Base-by-base conservation (phyloP, 2,329 filamentous ascomycete species). In the Pseudocercospora eumusae region DNA sequence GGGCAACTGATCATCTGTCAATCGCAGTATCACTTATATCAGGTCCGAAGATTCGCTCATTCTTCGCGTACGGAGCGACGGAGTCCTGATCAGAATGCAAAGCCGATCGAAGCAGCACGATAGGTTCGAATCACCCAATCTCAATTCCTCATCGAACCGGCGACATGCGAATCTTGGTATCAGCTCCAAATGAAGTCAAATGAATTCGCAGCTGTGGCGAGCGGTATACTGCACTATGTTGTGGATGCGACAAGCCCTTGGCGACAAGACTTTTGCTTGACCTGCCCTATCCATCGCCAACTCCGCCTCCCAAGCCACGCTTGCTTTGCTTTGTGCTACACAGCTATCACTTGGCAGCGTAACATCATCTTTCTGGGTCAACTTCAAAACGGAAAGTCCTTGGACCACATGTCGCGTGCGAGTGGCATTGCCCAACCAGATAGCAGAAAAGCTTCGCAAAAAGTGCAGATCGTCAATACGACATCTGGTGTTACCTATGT, bases 81-180 rank as follows among this genome's bases (percentile, higher is more conserved):
- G 11, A 33, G 11, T 33, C 3, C 31, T 33, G 31, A 15, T 4
- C 31, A 33, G 13, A 5, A 33, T 33, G 31, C 31, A 11, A 33
- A 3, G 31, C 31, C 5, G 31, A 33, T 33, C 11, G 15, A 15
- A 33, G 31, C 31, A 15, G 31, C 31, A 13, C 13, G 31, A 33
- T 33, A 11, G 31, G 1, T 3, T 33, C 31, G 31, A 33, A 33
- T 33, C 31, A 33, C 31, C n/a, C n/a, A n/a, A 11, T 13, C 31
- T 15, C 31, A 33, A 15, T 13, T 11, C 45, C 27, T 50, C 45
- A 50, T 15, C 20, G 20, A 45, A 31, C 40, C 55, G 55, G 56
- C 55, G 55, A 58, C 36, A 58, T 55, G 60, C 60, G 49, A 58
- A 28, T 62, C 60, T 62, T 58, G 60, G 60, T 58, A 59, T 58